These are phyloP conservation scores for Rutidosis leptorrhynchoides DNA, from an alignment of 129 eudicot species.

Conservation along the genomic window DNA sequence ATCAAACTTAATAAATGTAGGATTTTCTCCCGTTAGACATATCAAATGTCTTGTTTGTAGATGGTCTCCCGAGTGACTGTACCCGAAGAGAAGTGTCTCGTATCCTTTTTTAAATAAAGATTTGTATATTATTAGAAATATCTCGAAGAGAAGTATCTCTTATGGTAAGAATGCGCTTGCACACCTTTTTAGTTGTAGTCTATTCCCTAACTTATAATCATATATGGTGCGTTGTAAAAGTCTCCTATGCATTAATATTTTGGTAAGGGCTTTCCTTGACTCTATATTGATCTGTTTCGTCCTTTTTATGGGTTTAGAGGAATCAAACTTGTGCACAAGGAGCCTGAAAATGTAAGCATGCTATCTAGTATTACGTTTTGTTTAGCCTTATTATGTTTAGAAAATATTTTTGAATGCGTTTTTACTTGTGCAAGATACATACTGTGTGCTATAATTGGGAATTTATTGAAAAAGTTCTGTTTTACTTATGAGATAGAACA, in stretches of 20 bases:
- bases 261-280: slow-evolving; percentile 37
- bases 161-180: neutral
- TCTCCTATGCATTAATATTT: neutral
- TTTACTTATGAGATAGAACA: neutral
- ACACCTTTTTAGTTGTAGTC: neutral
- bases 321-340: neutral
- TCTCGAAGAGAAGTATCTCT: no score
- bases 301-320: slow-evolving; percentile 57
- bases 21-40: slow-evolving; percentile 43
- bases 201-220: neutral
- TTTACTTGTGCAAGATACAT: neutral
- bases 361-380: neutral
- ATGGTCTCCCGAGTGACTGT: slow-evolving; percentile 79
- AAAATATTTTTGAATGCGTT: neutral
- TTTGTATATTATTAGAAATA: neutral
- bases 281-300: slow-evolving; percentile 65
- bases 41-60: slow-evolving; percentile 70
- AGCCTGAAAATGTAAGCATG: neutral
- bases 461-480: neutral
- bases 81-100: slow-evolving; percentile 84
- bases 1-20: slow-evolving; percentile 27
- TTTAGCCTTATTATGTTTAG: neutral
- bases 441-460: neutral
- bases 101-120: slow-evolving; percentile 47
- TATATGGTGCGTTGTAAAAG: neutral